These are phyloP conservation scores for Fusarium tjaetaba DNA, from an alignment of 2,329 filamentous ascomycete genomes.

Conservation along the genomic window DNA sequence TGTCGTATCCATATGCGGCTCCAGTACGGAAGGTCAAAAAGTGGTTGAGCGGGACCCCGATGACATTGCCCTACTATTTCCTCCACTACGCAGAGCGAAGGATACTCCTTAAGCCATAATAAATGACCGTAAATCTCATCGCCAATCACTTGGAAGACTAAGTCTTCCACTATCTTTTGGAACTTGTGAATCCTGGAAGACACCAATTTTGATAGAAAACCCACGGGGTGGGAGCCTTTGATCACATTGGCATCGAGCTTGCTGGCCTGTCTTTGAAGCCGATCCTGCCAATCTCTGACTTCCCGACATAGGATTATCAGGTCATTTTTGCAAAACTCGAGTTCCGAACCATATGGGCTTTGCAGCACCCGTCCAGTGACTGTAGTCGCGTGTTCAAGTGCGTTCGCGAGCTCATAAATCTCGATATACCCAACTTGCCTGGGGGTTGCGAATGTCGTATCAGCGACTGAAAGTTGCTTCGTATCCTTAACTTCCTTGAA, in stretches of 20 bases:
- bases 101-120: background rate
- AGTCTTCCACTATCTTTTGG: background rate
- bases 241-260: background rate
- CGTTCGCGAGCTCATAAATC: background rate
- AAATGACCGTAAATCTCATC: background rate
- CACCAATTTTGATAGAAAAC: background rate
- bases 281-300: background rate
- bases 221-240: background rate
- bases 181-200: background rate
- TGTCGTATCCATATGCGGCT: background rate
- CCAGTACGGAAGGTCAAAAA: background rate
- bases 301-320: background rate
- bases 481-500: background rate
- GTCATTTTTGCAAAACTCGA: background rate
- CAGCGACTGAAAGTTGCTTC: background rate
- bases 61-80: background rate
- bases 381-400: background rate
- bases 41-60: background rate
- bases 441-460: background rate
- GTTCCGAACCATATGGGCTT: background rate
- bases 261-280: background rate
- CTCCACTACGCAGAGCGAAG: background rate
- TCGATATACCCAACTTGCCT: background rate
- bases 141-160: accelerated
- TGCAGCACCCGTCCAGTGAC: background rate